Base-by-base conservation (phyloP, 192 early-diverging fungal genomes). In the Linnemannia elongata region DNA sequence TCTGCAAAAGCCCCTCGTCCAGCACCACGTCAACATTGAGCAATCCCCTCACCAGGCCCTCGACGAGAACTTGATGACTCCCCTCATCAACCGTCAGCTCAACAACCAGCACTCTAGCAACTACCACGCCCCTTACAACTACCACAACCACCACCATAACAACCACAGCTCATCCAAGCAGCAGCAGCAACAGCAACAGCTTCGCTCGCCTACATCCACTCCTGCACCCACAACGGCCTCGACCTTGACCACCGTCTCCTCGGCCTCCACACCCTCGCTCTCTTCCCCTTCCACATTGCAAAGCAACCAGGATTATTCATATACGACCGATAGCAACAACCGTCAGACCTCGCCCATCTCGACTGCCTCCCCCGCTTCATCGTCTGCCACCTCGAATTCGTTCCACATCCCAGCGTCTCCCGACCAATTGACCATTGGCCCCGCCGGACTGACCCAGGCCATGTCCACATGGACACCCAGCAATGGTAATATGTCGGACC, bases 321-420 rank as follows among this genome's bases (percentile, higher is more conserved):
- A 82, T 75, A 72, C 39, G 13, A 63, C 33, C 6, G 27, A 33
- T 33, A 42, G 41, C 39, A 73, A 49, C 71, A 63, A 72, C 45
- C 47, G 77, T 49, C 74, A 69, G 38, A 54, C 24, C n/a, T 66
- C 60, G 30, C 60, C 60, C 60, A 66, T 66, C 12, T 66, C 60
- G 60, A 66, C 24, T 33, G 60, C 60, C 4, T 79, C 82, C 7
- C 77, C 84, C 36, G 72, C 75, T 38, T 74, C 74, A 6, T 76
- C 85, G 2, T 39, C 69, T 54, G 54, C 57, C 1, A 69, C 83
- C 33, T 66, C 77, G 6, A 77, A 68, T 35, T 71, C 78, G 60
- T 87, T 87, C 52, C 79, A 87, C 33, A 77, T 78, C 42, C 85
- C 85, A 33, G 79, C 85, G 5, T 87, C 85, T 5, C 85, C 85